Conservation (phyloP, 345 rosid genomes). For the Heritiera fomes region DNA sequence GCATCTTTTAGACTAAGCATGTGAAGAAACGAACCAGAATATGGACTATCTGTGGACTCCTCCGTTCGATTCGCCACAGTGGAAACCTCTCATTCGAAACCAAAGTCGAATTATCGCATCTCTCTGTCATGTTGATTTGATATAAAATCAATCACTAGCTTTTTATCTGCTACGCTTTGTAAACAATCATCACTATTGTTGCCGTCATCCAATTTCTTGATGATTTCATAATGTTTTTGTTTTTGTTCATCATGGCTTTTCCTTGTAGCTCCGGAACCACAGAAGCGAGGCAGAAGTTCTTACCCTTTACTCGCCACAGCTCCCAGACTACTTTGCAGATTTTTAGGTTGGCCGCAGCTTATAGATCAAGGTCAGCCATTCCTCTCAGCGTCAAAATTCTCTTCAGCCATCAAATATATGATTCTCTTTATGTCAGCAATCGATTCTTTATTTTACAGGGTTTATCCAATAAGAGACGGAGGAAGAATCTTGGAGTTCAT, state of each 20-base stretch:
- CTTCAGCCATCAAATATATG: not conserved
- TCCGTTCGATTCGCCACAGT: not conserved
- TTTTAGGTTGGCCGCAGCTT: constrained; percentile 81
- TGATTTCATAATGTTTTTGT: not conserved
- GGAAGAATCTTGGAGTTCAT: constrained; percentile 89
- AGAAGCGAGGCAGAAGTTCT: constrained; percentile 81
- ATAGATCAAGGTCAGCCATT: constrained; percentile 66
- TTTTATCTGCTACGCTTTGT: not conserved
- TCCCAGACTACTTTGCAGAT: constrained; percentile 76
- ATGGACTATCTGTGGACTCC: not conserved
- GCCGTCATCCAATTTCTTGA: not conserved
- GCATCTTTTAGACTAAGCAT: constrained; percentile 7
- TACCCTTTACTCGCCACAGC: constrained; percentile 81
- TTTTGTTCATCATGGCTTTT: constrained; percentile 8
- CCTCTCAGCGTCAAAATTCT: not conserved
- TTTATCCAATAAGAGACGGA: constrained; percentile 73
- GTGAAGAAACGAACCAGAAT: not conserved
- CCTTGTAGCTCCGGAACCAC: constrained; percentile 84
- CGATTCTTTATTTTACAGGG: constrained; percentile 30
- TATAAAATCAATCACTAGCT: not conserved
- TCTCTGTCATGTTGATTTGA: not conserved
- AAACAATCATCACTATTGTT: not conserved
- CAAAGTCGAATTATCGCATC: not conserved
- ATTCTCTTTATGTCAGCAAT: not conserved
- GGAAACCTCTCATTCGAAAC: not conserved